Base-by-base conservation (phyloP, 1,139 yeast species). In the Blastobotrys elegans region DNA sequence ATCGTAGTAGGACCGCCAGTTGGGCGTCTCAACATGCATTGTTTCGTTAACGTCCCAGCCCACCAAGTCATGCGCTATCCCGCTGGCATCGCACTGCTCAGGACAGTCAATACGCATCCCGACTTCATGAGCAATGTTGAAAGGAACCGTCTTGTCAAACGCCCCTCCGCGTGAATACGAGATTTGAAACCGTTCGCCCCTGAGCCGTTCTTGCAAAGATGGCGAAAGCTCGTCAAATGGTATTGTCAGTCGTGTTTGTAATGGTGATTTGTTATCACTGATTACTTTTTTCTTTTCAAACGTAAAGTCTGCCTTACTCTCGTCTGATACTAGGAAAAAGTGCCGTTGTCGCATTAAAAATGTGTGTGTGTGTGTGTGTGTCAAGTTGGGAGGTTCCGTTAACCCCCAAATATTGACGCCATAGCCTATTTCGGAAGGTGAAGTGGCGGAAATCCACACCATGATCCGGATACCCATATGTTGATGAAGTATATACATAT, bases 91-190 rank as follows among this genome's bases (percentile, higher is more conserved):
- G 24, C 38, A 34, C 7, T 18, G 24, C 4, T 34, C 24, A 13
- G 24, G 24, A 14, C 38, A 34, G 38, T 61, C 60, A 2, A 63
- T 48, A 40, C 61, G 64, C 31, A 60, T 46, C 6, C 69, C 68
- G 10, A 52, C 48, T 46, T 62, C 66, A 8, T 53, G 51, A 0
- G 59, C 61, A 3, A 56, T 50, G 21, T 61, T 58, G 48, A 61
- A 61, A 0, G 68, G 68, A 2, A 59, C 51, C 3, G 53, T 50
- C 22, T 53, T 46, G 33, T 50, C 44, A 31, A 48, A 50, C 5
- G 51, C 50, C 7, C 27, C 29, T 16, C 51, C 50, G 2, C 42
- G 42, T 3, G 63, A 51, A 61, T 63, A 64, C 10, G 52, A 47
- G 20, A 63, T 47, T 41, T 58, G 61, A 20, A 61, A 35, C 41